Conservation (phyloP, 116 monocot species). For the Zostera marina region DNA sequence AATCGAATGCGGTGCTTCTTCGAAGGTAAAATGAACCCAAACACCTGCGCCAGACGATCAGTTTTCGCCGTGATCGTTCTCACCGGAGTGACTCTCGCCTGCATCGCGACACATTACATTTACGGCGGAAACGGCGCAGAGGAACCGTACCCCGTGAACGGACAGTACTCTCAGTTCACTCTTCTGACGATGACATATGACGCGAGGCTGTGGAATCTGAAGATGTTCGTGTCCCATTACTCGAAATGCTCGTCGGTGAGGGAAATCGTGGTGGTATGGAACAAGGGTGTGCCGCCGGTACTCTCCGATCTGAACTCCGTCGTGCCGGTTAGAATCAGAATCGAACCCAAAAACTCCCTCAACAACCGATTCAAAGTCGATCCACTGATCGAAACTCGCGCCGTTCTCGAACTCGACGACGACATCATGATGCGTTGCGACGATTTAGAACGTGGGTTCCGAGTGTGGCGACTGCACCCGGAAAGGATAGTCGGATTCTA, state of each 20-base stretch:
- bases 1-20: conserved; percentile 23
- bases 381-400: conserved; percentile 42
- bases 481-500: conserved; percentile 70
- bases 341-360: conserved; percentile 62
- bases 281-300: conserved; percentile 43
- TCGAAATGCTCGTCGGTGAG: conserved; percentile 72
- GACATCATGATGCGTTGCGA: conserved; percentile 86
- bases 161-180: conserved; percentile 80
- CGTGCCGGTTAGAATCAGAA: conserved; percentile 65
- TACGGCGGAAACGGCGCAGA: conserved; percentile 61
- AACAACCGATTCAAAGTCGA: conserved; percentile 76
- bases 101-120: conserved; percentile 41
- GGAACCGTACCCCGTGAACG: conserved; percentile 53
- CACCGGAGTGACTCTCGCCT: conserved; percentile 26
- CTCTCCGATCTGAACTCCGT: conserved; percentile 32
- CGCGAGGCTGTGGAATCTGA: conserved; percentile 58
- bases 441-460: conserved; percentile 85
- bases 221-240: conserved; percentile 77
- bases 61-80: conserved; percentile 22
- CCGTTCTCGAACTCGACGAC: conserved; percentile 79
- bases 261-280: conserved; percentile 85
- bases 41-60: conserved; percentile 24
- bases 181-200: conserved; percentile 80
- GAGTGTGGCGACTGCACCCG: conserved; percentile 63
- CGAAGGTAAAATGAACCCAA: conserved; percentile 43